Conservation (phyloP, 441 rosid species). For the Aleurites moluccanus region DNA sequence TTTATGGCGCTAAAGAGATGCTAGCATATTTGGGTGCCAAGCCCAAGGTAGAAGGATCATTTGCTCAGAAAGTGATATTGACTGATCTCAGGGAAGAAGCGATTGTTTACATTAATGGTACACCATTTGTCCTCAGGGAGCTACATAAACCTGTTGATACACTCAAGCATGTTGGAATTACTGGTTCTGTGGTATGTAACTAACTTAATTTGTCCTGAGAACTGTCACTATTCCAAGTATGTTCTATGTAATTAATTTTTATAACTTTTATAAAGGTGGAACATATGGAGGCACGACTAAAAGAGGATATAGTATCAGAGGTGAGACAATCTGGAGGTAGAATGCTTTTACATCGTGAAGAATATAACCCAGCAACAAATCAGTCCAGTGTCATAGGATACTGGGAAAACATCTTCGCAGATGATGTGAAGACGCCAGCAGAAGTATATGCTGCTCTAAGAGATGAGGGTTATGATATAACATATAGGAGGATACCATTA, state of each 20-base stretch:
- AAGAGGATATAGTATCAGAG: slow-evolving; percentile 90
- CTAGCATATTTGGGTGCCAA: slow-evolving; percentile 78
- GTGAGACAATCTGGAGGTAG: slow-evolving; percentile 74
- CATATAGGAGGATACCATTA: slow-evolving; percentile 83
- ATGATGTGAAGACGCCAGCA: slow-evolving; percentile 88
- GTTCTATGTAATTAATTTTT: slow-evolving; percentile 21
- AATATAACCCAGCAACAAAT: slow-evolving; percentile 67
- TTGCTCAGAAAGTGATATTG: slow-evolving; percentile 56
- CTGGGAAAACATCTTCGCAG: slow-evolving; percentile 89
- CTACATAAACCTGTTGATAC: slow-evolving; percentile 93
- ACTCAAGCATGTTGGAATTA: slow-evolving; percentile 93
- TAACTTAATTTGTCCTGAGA: slow-evolving; percentile 6
- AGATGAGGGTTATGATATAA: slow-evolving; percentile 69
- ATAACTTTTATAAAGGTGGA: slow-evolving; percentile 62
- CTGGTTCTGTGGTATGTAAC: slow-evolving; percentile 79
- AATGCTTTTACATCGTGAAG: slow-evolving; percentile 98
- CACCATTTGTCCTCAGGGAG: slow-evolving; percentile 95
- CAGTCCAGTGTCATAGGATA: slow-evolving; percentile 86
- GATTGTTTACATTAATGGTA: slow-evolving; percentile 90
- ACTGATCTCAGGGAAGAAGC: slow-evolving; percentile 98
- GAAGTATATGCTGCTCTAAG: slow-evolving; percentile 83
- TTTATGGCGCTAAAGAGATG: slow-evolving; percentile 87
- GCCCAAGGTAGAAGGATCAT: slow-evolving; percentile 50
- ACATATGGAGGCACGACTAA: slow-evolving; percentile 81
- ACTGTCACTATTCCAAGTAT: slow-evolving; percentile 16